A percentile compares a stretch with the other conserved stretches of the same genome.
Conservation (phyloP, 2,329 filamentous ascomycete species). For the Hyphodiscus sp. region DNA sequence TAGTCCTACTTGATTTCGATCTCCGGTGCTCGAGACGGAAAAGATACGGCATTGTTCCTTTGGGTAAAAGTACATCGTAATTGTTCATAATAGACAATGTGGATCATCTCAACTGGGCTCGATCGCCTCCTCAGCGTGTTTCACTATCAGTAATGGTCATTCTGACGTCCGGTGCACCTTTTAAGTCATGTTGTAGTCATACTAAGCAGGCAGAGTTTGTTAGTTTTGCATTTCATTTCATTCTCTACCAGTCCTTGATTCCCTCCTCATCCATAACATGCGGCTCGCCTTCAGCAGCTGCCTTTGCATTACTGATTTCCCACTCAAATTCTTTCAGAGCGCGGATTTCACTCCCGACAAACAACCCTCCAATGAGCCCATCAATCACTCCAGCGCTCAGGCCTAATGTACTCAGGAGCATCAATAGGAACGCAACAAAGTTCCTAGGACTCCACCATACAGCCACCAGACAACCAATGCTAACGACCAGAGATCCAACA, state of each 20-base stretch:
- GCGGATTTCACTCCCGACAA: slow-evolving; percentile 77
- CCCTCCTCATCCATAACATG: slow-evolving; percentile 19
- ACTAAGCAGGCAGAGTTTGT: neutral
- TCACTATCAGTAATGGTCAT: too few species aligned
- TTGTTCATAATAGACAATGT: too few species aligned
- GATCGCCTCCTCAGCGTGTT: too few species aligned
- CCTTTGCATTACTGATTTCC: slow-evolving; percentile 70
- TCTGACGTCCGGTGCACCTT: too few species aligned
- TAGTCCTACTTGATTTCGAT: too few species aligned
- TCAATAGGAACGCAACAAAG: slow-evolving; percentile 73
- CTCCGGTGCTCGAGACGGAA: too few species aligned
- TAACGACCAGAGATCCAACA: slow-evolving; percentile 55
- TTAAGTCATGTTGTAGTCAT: too few species aligned
- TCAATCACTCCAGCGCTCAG: slow-evolving; percentile 73
- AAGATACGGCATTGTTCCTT: too few species aligned
- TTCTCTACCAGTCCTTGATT: slow-evolving; percentile 27
- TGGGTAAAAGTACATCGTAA: too few species aligned
- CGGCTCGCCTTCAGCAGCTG: slow-evolving; percentile 25
- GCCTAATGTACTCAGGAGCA: slow-evolving; percentile 71
- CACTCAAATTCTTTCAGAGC: slow-evolving; percentile 87
- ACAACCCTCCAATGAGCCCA: slow-evolving; percentile 79
- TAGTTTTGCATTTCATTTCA: neutral
- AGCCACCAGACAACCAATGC: slow-evolving; percentile 68
- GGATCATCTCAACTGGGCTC: too few species aligned
- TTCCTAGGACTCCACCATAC: slow-evolving; percentile 80